These are phyloP conservation scores for Annulohypoxylon truncatum DNA, from an alignment of 2,329 filamentous ascomycete species.

Conservation along the genomic window DNA sequence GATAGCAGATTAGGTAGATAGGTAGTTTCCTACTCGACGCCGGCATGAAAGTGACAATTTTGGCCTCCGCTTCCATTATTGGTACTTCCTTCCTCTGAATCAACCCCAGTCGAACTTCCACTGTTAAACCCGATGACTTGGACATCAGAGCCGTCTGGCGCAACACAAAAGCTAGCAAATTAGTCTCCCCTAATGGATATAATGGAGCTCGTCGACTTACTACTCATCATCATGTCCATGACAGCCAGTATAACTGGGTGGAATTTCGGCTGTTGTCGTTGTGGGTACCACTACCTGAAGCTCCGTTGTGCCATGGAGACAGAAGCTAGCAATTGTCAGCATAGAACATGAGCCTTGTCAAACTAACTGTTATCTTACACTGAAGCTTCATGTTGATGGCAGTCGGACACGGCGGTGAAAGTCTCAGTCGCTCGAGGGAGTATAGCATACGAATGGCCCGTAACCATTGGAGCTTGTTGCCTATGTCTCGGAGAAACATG, in stretches of 20 bases:
- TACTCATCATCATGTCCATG: slow-evolving; percentile 63
- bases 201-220: slow-evolving; percentile 51
- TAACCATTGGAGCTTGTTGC: slow-evolving; percentile 23
- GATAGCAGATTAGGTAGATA: not conserved
- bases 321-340: slow-evolving; percentile 45
- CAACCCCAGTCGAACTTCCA: slow-evolving; percentile 40
- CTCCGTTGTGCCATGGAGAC: slow-evolving; percentile 47
- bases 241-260: slow-evolving; percentile 56
- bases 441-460: slow-evolving; percentile 35
- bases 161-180: slow-evolving; percentile 68
- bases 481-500: slow-evolving; percentile 8
- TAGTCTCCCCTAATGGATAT: not conserved
- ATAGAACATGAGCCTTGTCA: not conserved
- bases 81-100: slow-evolving; percentile 20
- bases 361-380: slow-evolving; percentile 51
- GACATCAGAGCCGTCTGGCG: slow-evolving; percentile 70
- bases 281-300: slow-evolving; percentile 49
- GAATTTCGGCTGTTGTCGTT: slow-evolving; percentile 46
- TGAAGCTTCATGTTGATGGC: slow-evolving; percentile 60
- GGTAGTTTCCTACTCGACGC: slow-evolving; percentile 71
- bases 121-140: slow-evolving; percentile 58
- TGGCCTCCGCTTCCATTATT: slow-evolving; percentile 46
- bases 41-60: slow-evolving; percentile 79
- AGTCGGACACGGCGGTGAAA: slow-evolving; percentile 62
- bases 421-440: slow-evolving; percentile 49